Base-by-base conservation (phyloP, 768 basidiomycete genomes). In the Galerina sulciceps region DNA sequence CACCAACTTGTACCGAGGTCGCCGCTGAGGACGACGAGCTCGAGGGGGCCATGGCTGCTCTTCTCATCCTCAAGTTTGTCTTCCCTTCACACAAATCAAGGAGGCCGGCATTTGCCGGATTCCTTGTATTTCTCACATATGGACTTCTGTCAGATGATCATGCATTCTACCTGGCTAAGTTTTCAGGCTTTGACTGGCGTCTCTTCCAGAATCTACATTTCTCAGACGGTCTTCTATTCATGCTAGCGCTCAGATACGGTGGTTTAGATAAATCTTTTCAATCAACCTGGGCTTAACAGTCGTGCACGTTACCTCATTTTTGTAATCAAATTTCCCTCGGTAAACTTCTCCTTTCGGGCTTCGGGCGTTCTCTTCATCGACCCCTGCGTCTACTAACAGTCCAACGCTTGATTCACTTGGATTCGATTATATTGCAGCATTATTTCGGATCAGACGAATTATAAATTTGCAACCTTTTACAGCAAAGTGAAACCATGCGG, bases 1-100 rank as follows among this genome's bases (percentile, higher is more conserved):
- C 53, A 90, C 93, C 93, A 75, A 95, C 93, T 94, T 94, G 92
- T 53, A 95, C 93, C 64, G 93, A 93, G 65, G 93, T 94, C 77
- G 89, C 84, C 81, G 87, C 73, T 73, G 88, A 75, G 62, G 81
- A 79, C 79, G 83, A 82, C 81, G 87, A 84, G 76, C 86, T 82
- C 79, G 82, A 76, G 67, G 89, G 89, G 72, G 89, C 85, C 90
- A 91, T 91, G 82, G 78, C 71, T 74, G 75, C 69, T 71, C 73
- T 71, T 72, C 73, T 74, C 71, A 73, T 72, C 65, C 68, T 59
- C 68, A 59, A 65, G 55, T 54, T 63, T 60, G 64, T 42, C 53
- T 60, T 54, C 45, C 64, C 55, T 65, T 65, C 65, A 63, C 66
- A 63, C 71, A 69, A 72, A 75, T 74, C 70, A 70, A 64, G 57